Percentiles rank a stretch among this genome's conserved stretches.
phyloP scores from a whole-genome alignment of 345 rosid species.

The Salix purpurea region DNA sequence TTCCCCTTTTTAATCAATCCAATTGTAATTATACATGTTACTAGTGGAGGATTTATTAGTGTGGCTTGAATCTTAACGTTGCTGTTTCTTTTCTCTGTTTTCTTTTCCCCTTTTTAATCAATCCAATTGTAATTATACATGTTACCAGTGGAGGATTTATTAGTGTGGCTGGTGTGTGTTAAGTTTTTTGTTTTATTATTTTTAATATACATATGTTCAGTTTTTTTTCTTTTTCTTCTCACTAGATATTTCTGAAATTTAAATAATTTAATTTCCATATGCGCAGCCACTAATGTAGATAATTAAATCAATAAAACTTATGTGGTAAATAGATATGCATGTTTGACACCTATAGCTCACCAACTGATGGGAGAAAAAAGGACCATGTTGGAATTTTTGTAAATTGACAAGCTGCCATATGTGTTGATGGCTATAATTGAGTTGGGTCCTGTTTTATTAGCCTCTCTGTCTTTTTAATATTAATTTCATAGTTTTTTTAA shows the following conservation, averaged over 20 bases:
- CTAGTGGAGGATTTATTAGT: not conserved
- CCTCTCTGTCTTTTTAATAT: not conserved
- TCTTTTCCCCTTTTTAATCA: not conserved
- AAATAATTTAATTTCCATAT: not conserved
- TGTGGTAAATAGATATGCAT: not conserved
- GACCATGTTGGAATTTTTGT: conserved; percentile 3
- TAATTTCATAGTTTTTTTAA: not conserved
- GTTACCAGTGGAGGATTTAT: not conserved
- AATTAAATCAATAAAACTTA: not conserved
- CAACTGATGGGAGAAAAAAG: not conserved
- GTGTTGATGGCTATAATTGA: not conserved
- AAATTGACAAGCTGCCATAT: not conserved
- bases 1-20: not conserved
- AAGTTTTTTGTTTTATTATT: not conserved
- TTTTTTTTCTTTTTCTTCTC: not conserved
- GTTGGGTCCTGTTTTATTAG: not conserved
- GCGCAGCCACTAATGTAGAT: not conserved
- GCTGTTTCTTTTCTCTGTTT: not conserved
- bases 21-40: not conserved
- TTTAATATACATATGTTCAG: not conserved
- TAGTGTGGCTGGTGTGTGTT: not conserved
- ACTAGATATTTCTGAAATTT: not conserved
- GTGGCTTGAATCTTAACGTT: not conserved
- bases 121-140: not conserved
- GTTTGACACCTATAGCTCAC: not conserved